Evolutionary conservation across 2,329 filamentous ascomycete species (phyloP), one percentile per base, ranked within the genome.

Genomic region (Ophiostoma himal-ulmi): DNA sequence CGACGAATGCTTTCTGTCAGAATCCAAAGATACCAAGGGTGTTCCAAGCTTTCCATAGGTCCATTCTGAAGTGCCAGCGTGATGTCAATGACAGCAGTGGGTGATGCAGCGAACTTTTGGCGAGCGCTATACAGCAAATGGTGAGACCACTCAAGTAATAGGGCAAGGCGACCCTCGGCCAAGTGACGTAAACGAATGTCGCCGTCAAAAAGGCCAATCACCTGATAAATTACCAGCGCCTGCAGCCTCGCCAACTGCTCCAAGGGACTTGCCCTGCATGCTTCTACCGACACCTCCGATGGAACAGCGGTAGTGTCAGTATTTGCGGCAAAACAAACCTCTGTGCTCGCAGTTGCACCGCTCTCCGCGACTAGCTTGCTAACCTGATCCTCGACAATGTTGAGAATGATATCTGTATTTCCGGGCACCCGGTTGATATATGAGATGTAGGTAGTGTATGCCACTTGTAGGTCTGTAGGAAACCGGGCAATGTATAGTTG

Each of bases 131-230:
- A n/a, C 10, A 57, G 52, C n/a, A 57, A 11, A 26, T 57, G 52
- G 11, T 22, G 52, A 26, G 52, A 57, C 52, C 52, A 57, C n/a
- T 57, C n/a, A 6, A 57, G n/a, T 1, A 57, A 10, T 3, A 57
- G 13, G 11, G n/a, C 52, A 26, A 57, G 52, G 22, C 52, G 52
- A 22, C 52, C 75, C 70, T 79, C 82, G 36, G 81, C 80, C 4
- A 79, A 75, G 44, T 78, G 76, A 1, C 81, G 78, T 5, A 79
- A 76, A 20, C 78, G 75, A n/a, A 85, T 80, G 73, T 84, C 81
- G 17, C 81, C 82, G 74, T 85, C 83, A 70, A 84, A 85, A 41
- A 86, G 76, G 17, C 81, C 77, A 70, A 86, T 83, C 44, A 81
- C 80, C 68, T 83, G 80, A 74, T 85, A 86, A 0, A 84, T 76